Evolutionary conservation across 1,139 yeast species (phyloP), one percentile per base, ranked within the genome.

Genomic region (Lodderomyces metapsilosis): DNA sequence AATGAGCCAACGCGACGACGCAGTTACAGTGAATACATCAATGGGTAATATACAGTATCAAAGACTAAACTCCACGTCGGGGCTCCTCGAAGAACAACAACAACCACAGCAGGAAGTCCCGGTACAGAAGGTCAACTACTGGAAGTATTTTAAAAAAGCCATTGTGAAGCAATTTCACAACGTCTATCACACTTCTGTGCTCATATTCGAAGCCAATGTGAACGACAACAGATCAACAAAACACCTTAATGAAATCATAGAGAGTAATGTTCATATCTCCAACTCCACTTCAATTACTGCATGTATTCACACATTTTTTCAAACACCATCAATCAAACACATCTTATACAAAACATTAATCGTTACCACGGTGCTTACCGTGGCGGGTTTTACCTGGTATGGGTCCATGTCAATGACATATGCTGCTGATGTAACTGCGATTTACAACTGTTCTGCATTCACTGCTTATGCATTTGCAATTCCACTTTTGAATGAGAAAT

Each of bases 311-410:
- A 57, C 71, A 15, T 72, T 77, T 43, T 46, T 70, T 34, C 45
- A 46, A 3, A 68, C 82, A 4, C 66, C 71, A 1, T 74, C 88
- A 0, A 61, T 79, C 38, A 56, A 55, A 34, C 78, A 82, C 53
- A 65, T 84, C 18, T 51, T 75, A 34, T 54, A 55, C 39, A 67
- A 72, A 35, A 57, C 80, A 9, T 61, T 73, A 3, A 41, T 74
- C 2, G 64, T 85, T 30, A 74, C 85, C 2, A 36, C 76, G 7
- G 76, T 88, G 5, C 69, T 88, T 46, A 86, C 87, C 9, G 50
- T 80, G 3, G 96, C 95, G 0, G 96, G 95, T 1, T 70, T 78
- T 33, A 81, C 95, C 1, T 88, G 96, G 96, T 88, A 87, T 57
- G 78, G 86, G 13, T 84, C 96, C 6, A 87, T 88, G 80, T 72